Conservation (phyloP, 2,329 filamentous ascomycete species). For the Arthrobotrys entomopaga region DNA sequence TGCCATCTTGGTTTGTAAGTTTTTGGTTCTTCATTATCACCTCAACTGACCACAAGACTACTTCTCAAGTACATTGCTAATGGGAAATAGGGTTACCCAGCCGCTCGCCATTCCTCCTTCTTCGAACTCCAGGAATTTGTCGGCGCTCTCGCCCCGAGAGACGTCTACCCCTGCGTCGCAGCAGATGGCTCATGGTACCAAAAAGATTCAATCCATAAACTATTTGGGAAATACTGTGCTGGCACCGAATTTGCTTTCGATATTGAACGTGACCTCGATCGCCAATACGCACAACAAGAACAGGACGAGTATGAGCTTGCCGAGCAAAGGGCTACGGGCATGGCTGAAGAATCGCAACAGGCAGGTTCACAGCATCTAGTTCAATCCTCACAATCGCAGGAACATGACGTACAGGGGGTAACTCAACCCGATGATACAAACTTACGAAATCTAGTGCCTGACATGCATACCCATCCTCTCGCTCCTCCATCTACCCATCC, state of each 20-base stretch:
- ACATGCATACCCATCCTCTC: slow-evolving; percentile 1
- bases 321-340: slow-evolving; percentile 31
- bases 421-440: slow-evolving; percentile 30
- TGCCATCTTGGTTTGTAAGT: slow-evolving; percentile 52
- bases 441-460: slow-evolving; percentile 8
- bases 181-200: slow-evolving; percentile 72
- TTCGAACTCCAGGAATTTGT: slow-evolving; percentile 79
- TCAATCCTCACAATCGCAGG: slow-evolving; percentile 64
- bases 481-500: neutral
- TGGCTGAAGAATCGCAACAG: slow-evolving; percentile 48
- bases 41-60: no score
- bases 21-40: no score
- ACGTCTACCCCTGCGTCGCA: slow-evolving; percentile 85
- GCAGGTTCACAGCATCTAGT: slow-evolving; percentile 64
- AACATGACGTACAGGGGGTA: slow-evolving; percentile 60
- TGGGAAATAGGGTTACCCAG: slow-evolving; percentile 72
- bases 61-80: neutral
- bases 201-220: slow-evolving; percentile 58
- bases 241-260: slow-evolving; percentile 57
- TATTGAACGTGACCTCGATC: slow-evolving; percentile 50
- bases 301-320: slow-evolving; percentile 26
- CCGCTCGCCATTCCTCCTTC: slow-evolving; percentile 89
- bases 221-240: slow-evolving; percentile 58
- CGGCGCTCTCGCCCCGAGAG: slow-evolving; percentile 73
- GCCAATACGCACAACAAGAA: slow-evolving; percentile 1